Evolutionary conservation across 352 stramenopile genomes (phyloP).

Genomic region (Globisporangium uncinulatum): DNA sequence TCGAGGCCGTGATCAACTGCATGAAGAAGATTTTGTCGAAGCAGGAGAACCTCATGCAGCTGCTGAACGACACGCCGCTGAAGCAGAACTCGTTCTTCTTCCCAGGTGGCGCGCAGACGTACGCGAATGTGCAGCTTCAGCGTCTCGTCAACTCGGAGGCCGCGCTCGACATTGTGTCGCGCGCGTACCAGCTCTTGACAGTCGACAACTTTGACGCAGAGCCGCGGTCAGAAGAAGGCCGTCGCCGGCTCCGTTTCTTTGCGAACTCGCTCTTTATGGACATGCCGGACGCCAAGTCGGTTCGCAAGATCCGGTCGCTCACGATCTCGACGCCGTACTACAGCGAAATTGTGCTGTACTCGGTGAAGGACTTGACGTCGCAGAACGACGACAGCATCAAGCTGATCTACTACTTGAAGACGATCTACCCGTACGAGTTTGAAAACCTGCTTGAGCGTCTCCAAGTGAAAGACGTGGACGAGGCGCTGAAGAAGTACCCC

Average conservation of each 20-base stretch:
- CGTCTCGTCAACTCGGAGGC: slow-evolving; percentile 78
- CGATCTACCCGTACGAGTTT: slow-evolving; percentile 85
- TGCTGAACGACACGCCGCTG: slow-evolving; percentile 78
- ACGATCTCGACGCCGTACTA: slow-evolving; percentile 87
- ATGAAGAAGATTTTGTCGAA: slow-evolving; percentile 83
- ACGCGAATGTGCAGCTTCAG: slow-evolving; percentile 74
- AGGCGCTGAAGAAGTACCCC: slow-evolving; percentile 75
- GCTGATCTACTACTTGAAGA: slow-evolving; percentile 94
- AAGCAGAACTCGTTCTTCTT: slow-evolving; percentile 89
- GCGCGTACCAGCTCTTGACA: slow-evolving; percentile 81
- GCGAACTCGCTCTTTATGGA: slow-evolving; percentile 89
- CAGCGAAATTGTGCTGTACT: slow-evolving; percentile 89
- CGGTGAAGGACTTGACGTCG: slow-evolving; percentile 79
- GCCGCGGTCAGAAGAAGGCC: slow-evolving; percentile 79
- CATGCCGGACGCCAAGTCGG: slow-evolving; percentile 81
- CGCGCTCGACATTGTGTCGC: slow-evolving; percentile 78
- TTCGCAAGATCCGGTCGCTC: slow-evolving; percentile 83
- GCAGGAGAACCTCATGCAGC: slow-evolving; percentile 83
- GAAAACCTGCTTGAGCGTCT: slow-evolving; percentile 80
- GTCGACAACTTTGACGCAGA: slow-evolving; percentile 88
- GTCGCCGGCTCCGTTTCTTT: slow-evolving; percentile 83
- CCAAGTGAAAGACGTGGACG: slow-evolving; percentile 74
- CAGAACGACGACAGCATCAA: slow-evolving; percentile 93
- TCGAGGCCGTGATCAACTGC: slow-evolving; percentile 75
- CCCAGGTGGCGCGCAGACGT: slow-evolving; percentile 75